These are phyloP conservation scores for Termitomyces sp. DNA, from an alignment of 768 basidiomycete species.

Conservation along the genomic window DNA sequence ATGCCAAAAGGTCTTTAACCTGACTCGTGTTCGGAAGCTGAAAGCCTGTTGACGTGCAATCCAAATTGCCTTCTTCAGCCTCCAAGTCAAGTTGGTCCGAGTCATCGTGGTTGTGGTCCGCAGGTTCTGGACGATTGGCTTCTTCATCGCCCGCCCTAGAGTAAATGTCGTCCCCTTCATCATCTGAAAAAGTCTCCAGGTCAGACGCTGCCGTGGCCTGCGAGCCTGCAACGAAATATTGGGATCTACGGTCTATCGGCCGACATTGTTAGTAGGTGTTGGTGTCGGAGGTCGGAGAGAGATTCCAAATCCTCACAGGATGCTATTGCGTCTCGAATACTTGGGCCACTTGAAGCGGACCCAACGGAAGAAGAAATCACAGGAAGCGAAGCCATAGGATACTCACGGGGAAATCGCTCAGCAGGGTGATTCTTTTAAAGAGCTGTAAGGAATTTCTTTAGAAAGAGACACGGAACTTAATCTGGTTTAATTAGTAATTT, in stretches of 20 bases:
- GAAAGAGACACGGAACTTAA: neutral
- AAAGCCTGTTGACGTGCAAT: neutral
- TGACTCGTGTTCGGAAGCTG: neutral
- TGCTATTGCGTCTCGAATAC: constrained; percentile 53
- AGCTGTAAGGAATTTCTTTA: neutral
- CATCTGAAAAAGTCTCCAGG: constrained; percentile 31
- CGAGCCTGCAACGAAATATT: constrained; percentile 61
- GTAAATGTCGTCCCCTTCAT: constrained; percentile 33
- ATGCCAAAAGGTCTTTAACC: neutral
- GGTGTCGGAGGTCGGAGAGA: neutral
- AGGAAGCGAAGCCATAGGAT: constrained; percentile 45
- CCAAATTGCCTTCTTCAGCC: constrained; percentile 15
- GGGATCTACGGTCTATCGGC: constrained; percentile 59
- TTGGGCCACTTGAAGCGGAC: constrained; percentile 46
- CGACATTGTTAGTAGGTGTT: constrained; percentile 5
- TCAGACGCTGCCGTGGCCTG: constrained; percentile 51
- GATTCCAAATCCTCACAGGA: constrained; percentile 45
- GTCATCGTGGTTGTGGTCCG: constrained; percentile 12
- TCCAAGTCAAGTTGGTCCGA: constrained; percentile 22
- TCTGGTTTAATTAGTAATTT: neutral
- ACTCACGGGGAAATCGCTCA: neutral
- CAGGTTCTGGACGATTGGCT: constrained; percentile 12
- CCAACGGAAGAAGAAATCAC: constrained; percentile 37
- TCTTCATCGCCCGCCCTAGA: constrained; percentile 20
- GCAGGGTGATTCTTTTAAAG: neutral